Evolutionary conservation across 768 basidiomycete genomes (phyloP), one percentile per base, ranked within the genome.

Genomic region (Sistotremastrum suecicum): DNA sequence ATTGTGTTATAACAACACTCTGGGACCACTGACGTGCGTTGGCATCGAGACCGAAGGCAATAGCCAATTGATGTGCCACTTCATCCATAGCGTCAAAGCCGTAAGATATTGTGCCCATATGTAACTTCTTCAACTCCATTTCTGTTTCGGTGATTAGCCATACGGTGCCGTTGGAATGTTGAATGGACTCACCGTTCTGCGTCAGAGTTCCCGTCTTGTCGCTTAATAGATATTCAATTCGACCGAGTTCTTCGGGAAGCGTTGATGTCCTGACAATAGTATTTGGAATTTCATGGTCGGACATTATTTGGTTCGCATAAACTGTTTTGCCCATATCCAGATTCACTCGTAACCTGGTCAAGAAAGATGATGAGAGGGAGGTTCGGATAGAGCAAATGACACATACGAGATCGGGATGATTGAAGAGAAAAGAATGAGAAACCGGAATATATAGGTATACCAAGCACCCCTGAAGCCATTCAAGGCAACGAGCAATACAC

Each of bases 301-400:
- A 81, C 82, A 92, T 90, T 47, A 98, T 98, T 52, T 91, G 86
- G 38, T 85, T 81, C 0, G 89, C 91, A 55, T 99, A 99, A 38
- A 98, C 85, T 1, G 92, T 98, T 65, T 99, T 99, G 47, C 95
- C 95, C 92, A 99, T 98, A 61, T 99, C 95, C 44, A 99, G 73
- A 55, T 99, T 99, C 44, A 99, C 94, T n/a, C 95, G 85, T 46
- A 99, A 68, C 71, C 92, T 97, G 58, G 5, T 32, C 10, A 20
- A 35, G 38, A 9, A 28, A 7, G 11, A 39, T 28, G 39, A 46
- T n/a, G 42, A 32, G 31, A 34, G 37, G 30, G 20, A 42, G 41
- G 12, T 39, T 5, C 35, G n/a, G 42, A 28, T 11, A 10, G 9
- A 6, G 38, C n/a, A 41, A 12, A 38, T 9, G 9, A 3, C 11